These are phyloP conservation scores for Pythium brachiatum DNA, from an alignment of 352 stramenopile genomes.

Conservation along the genomic window DNA sequence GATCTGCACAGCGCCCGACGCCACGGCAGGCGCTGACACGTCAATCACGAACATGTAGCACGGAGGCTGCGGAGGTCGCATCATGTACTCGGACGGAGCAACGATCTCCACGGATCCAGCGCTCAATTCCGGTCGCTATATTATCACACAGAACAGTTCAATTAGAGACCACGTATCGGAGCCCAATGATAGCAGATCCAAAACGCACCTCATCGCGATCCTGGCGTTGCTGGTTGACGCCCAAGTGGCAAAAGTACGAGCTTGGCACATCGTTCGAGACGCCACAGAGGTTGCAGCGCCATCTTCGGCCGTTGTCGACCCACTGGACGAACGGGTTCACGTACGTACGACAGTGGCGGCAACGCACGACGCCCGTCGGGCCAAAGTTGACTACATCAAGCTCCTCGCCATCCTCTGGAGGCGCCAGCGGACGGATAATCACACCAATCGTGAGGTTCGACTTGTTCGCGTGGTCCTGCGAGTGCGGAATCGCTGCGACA, in stretches of 20 bases:
- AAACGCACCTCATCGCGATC: constrained; percentile 90
- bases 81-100: constrained; percentile 88
- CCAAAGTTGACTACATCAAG: constrained; percentile 89
- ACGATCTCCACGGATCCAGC: constrained; percentile 83
- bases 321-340: constrained; percentile 89
- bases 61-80: constrained; percentile 83
- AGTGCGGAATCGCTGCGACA: constrained; percentile 74
- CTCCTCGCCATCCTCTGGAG: constrained; percentile 56
- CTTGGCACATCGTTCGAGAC: constrained; percentile 90
- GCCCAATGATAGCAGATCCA: constrained; percentile 25
- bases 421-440: constrained; percentile 79
- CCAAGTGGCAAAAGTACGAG: constrained; percentile 98
- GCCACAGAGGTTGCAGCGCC: constrained; percentile 88
- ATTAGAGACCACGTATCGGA: constrained; percentile 25
- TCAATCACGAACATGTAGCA: constrained; percentile 91
- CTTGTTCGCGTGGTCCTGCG: constrained; percentile 79
- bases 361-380: constrained; percentile 76
- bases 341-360: constrained; percentile 88
- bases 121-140: constrained; percentile 71
- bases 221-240: constrained; percentile 91
- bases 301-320: constrained; percentile 86
- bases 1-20: constrained; percentile 68
- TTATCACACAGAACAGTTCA: constrained; percentile 68
- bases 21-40: constrained; percentile 72
- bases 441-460: constrained; percentile 84